Evolutionary conservation across 192 early-diverging fungal species (phyloP).

Genomic region (Backusella parvicylindrica): DNA sequence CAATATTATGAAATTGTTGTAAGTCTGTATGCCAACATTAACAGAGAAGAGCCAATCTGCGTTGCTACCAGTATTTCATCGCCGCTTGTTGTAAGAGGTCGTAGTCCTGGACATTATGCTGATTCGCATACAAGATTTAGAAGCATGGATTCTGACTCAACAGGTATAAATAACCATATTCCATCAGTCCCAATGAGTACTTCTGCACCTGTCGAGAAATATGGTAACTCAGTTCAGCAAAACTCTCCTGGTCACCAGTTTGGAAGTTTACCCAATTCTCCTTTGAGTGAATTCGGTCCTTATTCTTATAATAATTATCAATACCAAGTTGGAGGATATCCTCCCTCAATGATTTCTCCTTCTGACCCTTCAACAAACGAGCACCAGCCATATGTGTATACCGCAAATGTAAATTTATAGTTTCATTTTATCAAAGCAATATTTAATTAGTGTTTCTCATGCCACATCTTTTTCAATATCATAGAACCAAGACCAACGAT

Average conservation of each 20-base stretch:
- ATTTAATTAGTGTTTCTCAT: too few relatives aligned
- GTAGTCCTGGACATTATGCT: conserved; percentile 86
- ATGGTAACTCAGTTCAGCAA: not conserved
- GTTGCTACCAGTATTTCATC: conserved; percentile 67
- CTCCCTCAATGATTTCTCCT: not conserved
- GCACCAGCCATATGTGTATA: too few relatives aligned
- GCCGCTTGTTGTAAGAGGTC: conserved; percentile 81
- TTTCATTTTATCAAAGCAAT: too few relatives aligned
- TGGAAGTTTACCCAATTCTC: conserved; percentile 13
- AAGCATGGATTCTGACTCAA: conserved; percentile 12
- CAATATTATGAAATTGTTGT: conserved; percentile 81
- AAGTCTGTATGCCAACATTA: conserved; percentile 65
- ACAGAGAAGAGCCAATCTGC: conserved; percentile 43
- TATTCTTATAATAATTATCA: conserved; percentile 11
- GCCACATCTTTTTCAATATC: too few relatives aligned
- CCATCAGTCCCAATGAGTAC: not conserved
- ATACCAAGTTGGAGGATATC: not conserved
- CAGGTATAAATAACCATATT: not conserved
- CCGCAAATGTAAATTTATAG: too few relatives aligned
- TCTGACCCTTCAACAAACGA: not conserved
- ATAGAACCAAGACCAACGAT: too few relatives aligned
- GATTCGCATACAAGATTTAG: conserved; percentile 35
- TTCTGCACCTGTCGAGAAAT: not conserved
- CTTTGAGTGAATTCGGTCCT: conserved; percentile 4
- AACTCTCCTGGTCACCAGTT: not conserved